A percentile compares a stretch with the other conserved stretches of the same genome.
These are phyloP conservation scores for Alternaria incomplexa DNA, from an alignment of 2,329 filamentous ascomycete genomes.

Conservation along the genomic window DNA sequence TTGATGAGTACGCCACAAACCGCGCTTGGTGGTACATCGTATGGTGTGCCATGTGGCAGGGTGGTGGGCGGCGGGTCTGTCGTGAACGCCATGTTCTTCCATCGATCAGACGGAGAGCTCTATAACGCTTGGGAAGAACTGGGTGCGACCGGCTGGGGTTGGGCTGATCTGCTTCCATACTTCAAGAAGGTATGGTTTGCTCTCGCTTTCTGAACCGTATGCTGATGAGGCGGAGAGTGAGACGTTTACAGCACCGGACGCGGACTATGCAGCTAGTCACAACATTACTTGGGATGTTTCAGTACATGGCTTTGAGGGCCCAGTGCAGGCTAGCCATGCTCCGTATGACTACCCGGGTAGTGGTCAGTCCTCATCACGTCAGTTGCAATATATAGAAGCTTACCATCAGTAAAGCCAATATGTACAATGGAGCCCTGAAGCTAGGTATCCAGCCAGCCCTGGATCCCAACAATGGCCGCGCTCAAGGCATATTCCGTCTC, in stretches of 20 bases:
- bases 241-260: conserved; percentile 25
- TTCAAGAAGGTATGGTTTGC: conserved; percentile 36
- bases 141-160: conserved; percentile 65
- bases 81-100: conserved; percentile 47
- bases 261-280: conserved; percentile 13
- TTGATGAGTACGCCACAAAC: conserved; percentile 26
- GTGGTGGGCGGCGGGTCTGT: conserved; percentile 44
- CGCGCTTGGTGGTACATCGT: conserved; percentile 21
- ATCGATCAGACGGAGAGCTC: conserved; percentile 33
- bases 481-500: conserved; percentile 41
- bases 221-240: conserved; percentile 22
- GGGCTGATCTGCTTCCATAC: conserved; percentile 53
- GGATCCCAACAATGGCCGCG: conserved; percentile 29
- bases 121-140: conserved; percentile 62
- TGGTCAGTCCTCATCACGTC: conserved; percentile 10
- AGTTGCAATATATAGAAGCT: neutral
- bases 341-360: conserved; percentile 32
- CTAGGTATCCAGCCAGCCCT: conserved; percentile 19
- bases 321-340: conserved; percentile 31
- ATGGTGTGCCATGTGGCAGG: conserved; percentile 24
- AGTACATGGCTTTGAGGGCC: conserved; percentile 27
- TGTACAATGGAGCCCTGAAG: conserved; percentile 22
- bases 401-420: conserved; percentile 15
- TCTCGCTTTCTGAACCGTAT: conserved; percentile 58
- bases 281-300: conserved; percentile 31